Conservation (phyloP, 352 stramenopile species). For the Globisporangium viniferum region DNA sequence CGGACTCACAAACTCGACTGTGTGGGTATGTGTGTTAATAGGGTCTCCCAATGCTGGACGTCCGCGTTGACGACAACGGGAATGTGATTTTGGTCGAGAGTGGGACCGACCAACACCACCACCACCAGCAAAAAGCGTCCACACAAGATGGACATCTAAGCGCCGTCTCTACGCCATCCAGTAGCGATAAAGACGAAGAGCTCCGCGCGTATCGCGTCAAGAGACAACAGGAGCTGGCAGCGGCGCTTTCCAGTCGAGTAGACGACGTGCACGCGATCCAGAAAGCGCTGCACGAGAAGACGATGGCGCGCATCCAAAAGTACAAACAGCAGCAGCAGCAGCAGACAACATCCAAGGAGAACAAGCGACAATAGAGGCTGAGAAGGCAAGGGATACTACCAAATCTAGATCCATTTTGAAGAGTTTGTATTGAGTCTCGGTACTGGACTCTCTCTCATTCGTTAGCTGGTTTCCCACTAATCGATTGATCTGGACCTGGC, state of each 20-base stretch:
- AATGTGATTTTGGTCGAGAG: conserved; percentile 34
- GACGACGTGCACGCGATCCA: conserved; percentile 57
- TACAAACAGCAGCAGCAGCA: conserved; percentile 24
- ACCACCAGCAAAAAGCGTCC: not conserved
- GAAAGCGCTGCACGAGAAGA: conserved; percentile 48
- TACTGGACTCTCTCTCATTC: not conserved
- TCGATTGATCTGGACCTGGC: conserved; percentile 6
- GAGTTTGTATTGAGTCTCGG: not conserved
- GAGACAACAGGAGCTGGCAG: conserved; percentile 43
- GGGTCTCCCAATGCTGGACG: conserved; percentile 34
- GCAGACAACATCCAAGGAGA: not conserved
- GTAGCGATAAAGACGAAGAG: conserved; percentile 15
- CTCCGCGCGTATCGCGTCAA: conserved; percentile 34
- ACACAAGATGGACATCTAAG: not conserved
- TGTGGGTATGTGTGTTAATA: conserved; percentile 7
- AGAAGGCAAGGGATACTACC: not conserved
- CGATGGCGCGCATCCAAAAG: conserved; percentile 44
- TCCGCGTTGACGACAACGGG: conserved; percentile 33
- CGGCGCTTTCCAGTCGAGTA: conserved; percentile 32
- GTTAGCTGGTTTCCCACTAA: not conserved
- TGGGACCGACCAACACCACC: conserved; percentile 6
- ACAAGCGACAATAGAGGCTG: not conserved
- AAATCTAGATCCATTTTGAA: not conserved
- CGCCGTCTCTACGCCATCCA: not conserved
- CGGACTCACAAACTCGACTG: not conserved